Percentiles rank a stretch among this genome's conserved stretches.
These are phyloP conservation scores for Helianthus annuus DNA, from an alignment of 129 eudicot genomes.

Conservation along the genomic window DNA sequence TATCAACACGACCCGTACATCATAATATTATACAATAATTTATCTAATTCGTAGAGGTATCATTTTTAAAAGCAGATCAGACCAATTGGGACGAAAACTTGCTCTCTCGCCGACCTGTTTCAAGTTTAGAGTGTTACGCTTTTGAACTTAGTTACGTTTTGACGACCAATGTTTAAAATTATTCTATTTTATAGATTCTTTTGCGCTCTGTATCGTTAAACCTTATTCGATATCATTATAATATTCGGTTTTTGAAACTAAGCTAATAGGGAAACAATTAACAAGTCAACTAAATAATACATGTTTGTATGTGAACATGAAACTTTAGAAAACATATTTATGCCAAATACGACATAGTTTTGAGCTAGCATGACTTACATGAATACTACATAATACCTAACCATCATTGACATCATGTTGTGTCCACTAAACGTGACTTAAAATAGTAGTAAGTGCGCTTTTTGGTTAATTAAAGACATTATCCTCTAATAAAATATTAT, in stretches of 20 bases:
- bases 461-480: slow-evolving; percentile 23
- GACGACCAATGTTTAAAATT: too few relatives aligned
- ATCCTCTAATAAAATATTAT: slow-evolving; percentile 18
- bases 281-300: too few relatives aligned
- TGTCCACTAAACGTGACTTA: slow-evolving; percentile 41
- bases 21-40: not conserved
- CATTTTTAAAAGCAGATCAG: too few relatives aligned
- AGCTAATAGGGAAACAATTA: too few relatives aligned
- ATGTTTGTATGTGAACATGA: not conserved
- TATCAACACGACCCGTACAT: not conserved
- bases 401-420: slow-evolving; percentile 26
- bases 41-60: not conserved
- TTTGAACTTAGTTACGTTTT: too few relatives aligned
- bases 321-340: not conserved
- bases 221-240: too few relatives aligned
- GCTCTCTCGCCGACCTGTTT: too few relatives aligned
- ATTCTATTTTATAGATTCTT: too few relatives aligned
- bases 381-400: slow-evolving; percentile 23
- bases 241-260: too few relatives aligned
- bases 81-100: too few relatives aligned
- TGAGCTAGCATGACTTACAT: not conserved
- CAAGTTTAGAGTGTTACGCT: too few relatives aligned
- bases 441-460: slow-evolving; percentile 28
- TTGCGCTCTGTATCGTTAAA: too few relatives aligned
- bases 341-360: not conserved